These are phyloP conservation scores for Suillus variegatus DNA, from an alignment of 768 basidiomycete species.

Conservation along the genomic window DNA sequence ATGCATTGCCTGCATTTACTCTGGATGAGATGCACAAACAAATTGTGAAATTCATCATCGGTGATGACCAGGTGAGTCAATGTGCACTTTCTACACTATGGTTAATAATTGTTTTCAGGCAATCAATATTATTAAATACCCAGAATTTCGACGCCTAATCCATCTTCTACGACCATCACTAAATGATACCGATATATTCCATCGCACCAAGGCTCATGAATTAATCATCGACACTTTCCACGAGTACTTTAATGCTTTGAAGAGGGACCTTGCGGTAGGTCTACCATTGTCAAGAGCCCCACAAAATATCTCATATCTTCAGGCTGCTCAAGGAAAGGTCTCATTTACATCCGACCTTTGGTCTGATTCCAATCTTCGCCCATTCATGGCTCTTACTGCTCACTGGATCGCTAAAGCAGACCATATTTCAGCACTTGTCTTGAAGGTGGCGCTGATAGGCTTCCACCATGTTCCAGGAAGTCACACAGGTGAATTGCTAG, in stretches of 20 bases:
- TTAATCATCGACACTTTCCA: constrained; percentile 2
- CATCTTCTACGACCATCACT: not conserved
- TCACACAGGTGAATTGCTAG: constrained; percentile 17
- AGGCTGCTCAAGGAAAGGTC: constrained; percentile 9
- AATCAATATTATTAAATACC: constrained; percentile 5
- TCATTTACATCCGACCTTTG: constrained; percentile 20
- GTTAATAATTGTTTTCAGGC: not conserved
- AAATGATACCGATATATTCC: constrained; percentile 12
- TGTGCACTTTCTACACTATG: not conserved
- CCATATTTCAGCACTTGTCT: constrained; percentile 4
- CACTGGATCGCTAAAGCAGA: constrained; percentile 15
- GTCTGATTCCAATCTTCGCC: constrained; percentile 10
- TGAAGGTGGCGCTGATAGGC: constrained; percentile 11
- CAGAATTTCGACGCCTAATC: not conserved
- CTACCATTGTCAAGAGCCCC: not conserved
- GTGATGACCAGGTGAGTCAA: not conserved
- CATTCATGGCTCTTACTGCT: constrained; percentile 17
- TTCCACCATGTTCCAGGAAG: constrained; percentile 18
- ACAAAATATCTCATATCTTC: not conserved
- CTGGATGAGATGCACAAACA: not conserved
- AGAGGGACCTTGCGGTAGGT: constrained; percentile 3
- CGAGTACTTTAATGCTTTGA: not conserved
- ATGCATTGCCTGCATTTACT: not conserved
- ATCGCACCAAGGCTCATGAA: constrained; percentile 9
- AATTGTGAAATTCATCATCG: not conserved